A percentile compares a stretch with the other conserved stretches of the same genome.
Conservation (phyloP, 2,329 filamentous ascomycete genomes). For the Trichoderma atrobrunneum region DNA sequence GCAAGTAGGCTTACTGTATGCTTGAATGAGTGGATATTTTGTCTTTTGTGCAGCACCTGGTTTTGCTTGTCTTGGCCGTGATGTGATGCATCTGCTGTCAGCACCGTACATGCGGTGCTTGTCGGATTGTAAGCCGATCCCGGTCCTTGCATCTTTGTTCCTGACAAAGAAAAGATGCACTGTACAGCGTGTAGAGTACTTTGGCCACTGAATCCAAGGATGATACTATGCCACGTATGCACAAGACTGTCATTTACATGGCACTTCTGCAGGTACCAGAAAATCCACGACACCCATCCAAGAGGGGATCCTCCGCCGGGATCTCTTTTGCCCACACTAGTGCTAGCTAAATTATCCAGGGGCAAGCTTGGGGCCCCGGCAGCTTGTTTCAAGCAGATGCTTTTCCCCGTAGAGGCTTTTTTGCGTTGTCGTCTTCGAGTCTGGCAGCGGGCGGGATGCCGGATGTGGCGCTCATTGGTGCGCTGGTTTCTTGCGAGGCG, state of each 20-base stretch:
- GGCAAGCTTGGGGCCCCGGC: background rate
- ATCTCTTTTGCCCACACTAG: background rate
- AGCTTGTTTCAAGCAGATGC: background rate
- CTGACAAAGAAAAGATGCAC: background rate
- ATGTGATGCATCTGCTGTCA: background rate
- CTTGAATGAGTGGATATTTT: background rate
- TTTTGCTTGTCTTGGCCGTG: background rate
- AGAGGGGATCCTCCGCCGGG: background rate
- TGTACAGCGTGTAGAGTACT: background rate
- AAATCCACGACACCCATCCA: background rate
- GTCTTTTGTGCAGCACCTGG: background rate
- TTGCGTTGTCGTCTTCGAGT: background rate
- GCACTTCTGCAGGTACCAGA: conserved; percentile 5
- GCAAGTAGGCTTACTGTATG: background rate
- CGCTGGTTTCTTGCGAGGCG: background rate
- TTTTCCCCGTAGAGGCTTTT: background rate
- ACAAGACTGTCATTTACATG: background rate
- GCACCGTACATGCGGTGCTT: background rate
- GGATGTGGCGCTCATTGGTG: conserved; percentile 12
- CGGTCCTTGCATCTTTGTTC: background rate
- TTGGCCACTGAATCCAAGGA: background rate
- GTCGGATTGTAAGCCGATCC: background rate
- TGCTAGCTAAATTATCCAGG: conserved; percentile 17
- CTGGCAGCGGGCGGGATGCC: conserved; percentile 5
- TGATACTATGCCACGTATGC: background rate